phyloP scores from a whole-genome alignment of 441 rosid species.

The Gossypium schwendimanii region DNA sequence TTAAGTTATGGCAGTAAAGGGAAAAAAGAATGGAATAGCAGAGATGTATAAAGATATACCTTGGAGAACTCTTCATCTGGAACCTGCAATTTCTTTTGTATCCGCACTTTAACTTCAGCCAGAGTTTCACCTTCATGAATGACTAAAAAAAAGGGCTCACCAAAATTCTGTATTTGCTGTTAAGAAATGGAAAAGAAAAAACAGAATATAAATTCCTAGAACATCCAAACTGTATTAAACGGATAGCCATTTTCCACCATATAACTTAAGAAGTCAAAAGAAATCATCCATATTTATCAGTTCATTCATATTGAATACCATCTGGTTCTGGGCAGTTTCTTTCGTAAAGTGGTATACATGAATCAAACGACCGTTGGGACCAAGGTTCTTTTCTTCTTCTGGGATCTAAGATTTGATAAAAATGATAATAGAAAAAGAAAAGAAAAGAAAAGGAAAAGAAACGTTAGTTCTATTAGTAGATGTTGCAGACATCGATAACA shows the following conservation, averaged over 20 bases:
- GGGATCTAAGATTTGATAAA: slow-evolving; percentile 52
- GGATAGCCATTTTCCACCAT: neutral
- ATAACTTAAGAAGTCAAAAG: slow-evolving; percentile 3
- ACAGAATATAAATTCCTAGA: neutral
- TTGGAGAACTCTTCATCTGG: slow-evolving; percentile 85
- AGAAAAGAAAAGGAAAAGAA: neutral
- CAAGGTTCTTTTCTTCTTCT: slow-evolving; percentile 87
- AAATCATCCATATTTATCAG: neutral
- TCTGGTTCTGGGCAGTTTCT: slow-evolving; percentile 71
- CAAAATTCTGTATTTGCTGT: slow-evolving; percentile 91
- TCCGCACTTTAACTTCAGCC: slow-evolving; percentile 61
- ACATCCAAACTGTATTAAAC: neutral
- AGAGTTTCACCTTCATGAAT: slow-evolving; percentile 87
- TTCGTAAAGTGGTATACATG: slow-evolving; percentile 86
- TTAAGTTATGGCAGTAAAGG: neutral
- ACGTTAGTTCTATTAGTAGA: neutral
- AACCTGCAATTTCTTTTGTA: slow-evolving; percentile 82
- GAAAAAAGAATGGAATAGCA: neutral
- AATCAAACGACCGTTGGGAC: slow-evolving; percentile 75
- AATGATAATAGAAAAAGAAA: neutral
- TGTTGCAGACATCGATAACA: neutral
- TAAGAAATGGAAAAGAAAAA: slow-evolving; percentile 10
- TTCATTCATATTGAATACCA: slow-evolving; percentile 35
- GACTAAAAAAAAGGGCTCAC: slow-evolving; percentile 94
- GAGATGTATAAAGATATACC: slow-evolving; percentile 29